These are phyloP conservation scores for Achaetomium macrosporum DNA, from an alignment of 2,329 filamentous ascomycete genomes.

Conservation along the genomic window DNA sequence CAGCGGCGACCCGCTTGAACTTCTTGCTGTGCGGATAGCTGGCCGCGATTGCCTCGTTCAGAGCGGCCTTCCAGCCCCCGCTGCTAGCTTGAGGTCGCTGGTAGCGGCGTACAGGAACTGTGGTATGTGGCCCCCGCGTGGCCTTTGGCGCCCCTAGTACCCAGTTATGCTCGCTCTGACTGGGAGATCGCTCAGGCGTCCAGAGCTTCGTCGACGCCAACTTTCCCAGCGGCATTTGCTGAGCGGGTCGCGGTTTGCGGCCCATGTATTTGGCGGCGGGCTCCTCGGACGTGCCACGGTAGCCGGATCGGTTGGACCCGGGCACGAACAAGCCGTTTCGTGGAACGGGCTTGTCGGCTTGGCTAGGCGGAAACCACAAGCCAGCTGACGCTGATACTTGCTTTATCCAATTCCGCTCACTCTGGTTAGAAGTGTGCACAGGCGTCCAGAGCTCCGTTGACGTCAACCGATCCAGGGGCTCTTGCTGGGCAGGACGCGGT, in stretches of 20 bases:
- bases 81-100: background rate
- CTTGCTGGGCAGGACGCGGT: slow-evolving; percentile 22
- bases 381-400: background rate
- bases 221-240: slow-evolving; percentile 24
- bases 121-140: background rate
- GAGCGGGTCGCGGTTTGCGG: slow-evolving; percentile 26
- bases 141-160: slow-evolving; percentile 17
- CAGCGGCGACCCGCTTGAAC: slow-evolving; percentile 17
- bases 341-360: slow-evolving; percentile 1
- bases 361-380: slow-evolving; percentile 20
- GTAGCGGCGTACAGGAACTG: background rate
- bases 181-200: slow-evolving; percentile 10
- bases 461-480: slow-evolving; percentile 25
- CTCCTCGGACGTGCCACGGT: slow-evolving; percentile 27
- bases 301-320: slow-evolving; percentile 22
- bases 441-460: slow-evolving; percentile 27
- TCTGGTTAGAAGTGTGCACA: background rate
- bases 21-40: background rate
- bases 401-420: slow-evolving; percentile 27
- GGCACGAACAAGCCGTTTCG: slow-evolving; percentile 25
- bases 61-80: slow-evolving; percentile 8
- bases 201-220: slow-evolving; percentile 28
- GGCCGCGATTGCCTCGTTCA: slow-evolving; percentile 6
- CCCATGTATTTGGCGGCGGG: slow-evolving; percentile 30
- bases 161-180: slow-evolving; percentile 25